Conservation (phyloP, 1,139 yeast genomes). For the Kodamaea plutei region DNA sequence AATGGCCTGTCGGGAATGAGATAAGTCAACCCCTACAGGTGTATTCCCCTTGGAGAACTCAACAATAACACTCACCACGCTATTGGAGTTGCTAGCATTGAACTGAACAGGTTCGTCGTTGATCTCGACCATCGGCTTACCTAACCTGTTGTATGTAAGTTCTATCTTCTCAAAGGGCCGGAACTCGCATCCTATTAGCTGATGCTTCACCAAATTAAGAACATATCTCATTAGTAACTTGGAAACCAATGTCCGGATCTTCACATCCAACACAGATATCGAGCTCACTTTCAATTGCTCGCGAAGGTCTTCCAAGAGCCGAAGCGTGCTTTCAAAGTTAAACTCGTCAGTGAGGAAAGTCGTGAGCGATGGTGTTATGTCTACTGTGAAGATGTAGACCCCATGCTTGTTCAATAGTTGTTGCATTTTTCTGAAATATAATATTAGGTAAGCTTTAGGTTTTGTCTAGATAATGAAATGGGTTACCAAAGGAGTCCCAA, state of each 20-base stretch:
- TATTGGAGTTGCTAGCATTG: slow-evolving; percentile 57
- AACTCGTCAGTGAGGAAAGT: slow-evolving; percentile 28
- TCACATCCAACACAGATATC: slow-evolving; percentile 19
- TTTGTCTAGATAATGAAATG: no score
- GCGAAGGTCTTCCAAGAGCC: slow-evolving; percentile 33
- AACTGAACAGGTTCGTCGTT: slow-evolving; percentile 25
- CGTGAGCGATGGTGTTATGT: slow-evolving; percentile 13
- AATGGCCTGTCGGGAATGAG: slow-evolving; percentile 43
- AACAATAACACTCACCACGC: slow-evolving; percentile 43
- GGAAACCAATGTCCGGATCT: slow-evolving; percentile 19
- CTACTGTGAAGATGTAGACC: slow-evolving; percentile 18
- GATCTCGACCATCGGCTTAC: slow-evolving; percentile 28
- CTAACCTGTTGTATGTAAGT: slow-evolving; percentile 27
- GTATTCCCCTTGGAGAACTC: slow-evolving; percentile 18
- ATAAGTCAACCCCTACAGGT: slow-evolving; percentile 60
- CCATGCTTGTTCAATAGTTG: slow-evolving; percentile 2
- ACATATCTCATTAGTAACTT: slow-evolving; percentile 24
- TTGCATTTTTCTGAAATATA: no score
- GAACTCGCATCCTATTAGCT: slow-evolving; percentile 3
- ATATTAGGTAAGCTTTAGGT: no score
- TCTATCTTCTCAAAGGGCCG: slow-evolving; percentile 19
- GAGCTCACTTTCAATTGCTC: slow-evolving; percentile 30
- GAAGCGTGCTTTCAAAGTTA: slow-evolving; percentile 29
- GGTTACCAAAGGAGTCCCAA: no score
- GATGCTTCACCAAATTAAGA: slow-evolving; percentile 19